phyloP scores from a whole-genome alignment of 1,139 yeast genomes.

The Magnusiomyces suaveolens region DNA sequence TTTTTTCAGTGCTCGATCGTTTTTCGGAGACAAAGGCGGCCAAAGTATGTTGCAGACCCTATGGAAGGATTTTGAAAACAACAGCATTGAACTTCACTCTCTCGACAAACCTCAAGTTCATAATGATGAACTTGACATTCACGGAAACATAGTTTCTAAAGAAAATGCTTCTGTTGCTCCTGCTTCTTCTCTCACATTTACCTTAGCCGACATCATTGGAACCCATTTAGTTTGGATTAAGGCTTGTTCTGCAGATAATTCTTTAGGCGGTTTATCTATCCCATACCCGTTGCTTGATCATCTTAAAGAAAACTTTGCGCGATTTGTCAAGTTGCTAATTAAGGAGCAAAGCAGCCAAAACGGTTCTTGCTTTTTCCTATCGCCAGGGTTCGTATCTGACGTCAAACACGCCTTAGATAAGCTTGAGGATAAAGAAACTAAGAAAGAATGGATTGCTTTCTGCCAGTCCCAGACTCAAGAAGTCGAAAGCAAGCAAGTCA shows the following conservation, averaged over 20 bases:
- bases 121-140: slow-evolving; percentile 17
- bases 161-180: not conserved
- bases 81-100: slow-evolving; percentile 15
- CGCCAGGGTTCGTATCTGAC: slow-evolving; percentile 6
- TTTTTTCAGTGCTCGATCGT: slow-evolving; percentile 19
- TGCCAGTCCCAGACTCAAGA: not conserved
- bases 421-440: slow-evolving; percentile 11
- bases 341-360: slow-evolving; percentile 1
- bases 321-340: slow-evolving; percentile 18
- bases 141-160: not conserved
- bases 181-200: slow-evolving; percentile 5
- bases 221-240: slow-evolving; percentile 22
- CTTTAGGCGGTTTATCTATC: slow-evolving; percentile 21
- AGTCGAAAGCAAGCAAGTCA: not conserved
- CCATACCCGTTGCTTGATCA: slow-evolving; percentile 18
- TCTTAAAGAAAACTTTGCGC: slow-evolving; percentile 15
- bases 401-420: slow-evolving; percentile 13
- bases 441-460: slow-evolving; percentile 9
- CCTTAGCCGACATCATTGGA: slow-evolving; percentile 18
- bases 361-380: slow-evolving; percentile 2
- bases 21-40: slow-evolving; percentile 18
- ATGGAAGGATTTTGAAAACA: not conserved
- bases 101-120: slow-evolving; percentile 11
- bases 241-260: slow-evolving; percentile 17
- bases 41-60: slow-evolving; percentile 1